A percentile compares a stretch with the other conserved stretches of the same genome.
These are phyloP conservation scores for Umbilicus rupestris DNA, from an alignment of 164 flowering plant species.

Conservation along the genomic window DNA sequence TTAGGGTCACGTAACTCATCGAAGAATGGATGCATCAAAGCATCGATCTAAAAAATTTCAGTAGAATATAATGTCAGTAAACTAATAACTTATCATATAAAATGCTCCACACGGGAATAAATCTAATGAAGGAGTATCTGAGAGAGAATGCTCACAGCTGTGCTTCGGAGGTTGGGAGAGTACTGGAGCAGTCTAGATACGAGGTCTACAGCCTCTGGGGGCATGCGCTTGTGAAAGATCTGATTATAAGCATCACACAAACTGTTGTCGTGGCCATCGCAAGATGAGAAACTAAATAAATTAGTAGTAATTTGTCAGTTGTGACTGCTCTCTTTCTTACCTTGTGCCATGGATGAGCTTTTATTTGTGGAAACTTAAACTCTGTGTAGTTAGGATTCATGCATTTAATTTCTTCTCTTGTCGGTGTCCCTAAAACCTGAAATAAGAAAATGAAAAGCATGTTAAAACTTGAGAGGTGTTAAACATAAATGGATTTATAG, in stretches of 20 bases:
- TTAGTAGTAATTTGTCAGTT: background rate
- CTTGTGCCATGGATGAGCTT: constrained; percentile 73
- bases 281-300: background rate
- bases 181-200: constrained; percentile 55
- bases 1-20: constrained; percentile 71
- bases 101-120: background rate
- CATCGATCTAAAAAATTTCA: constrained; percentile 44
- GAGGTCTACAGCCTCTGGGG: constrained; percentile 58
- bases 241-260: constrained; percentile 10
- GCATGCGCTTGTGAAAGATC: constrained; percentile 63
- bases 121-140: background rate
- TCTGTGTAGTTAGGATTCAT: constrained; percentile 58
- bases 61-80: background rate
- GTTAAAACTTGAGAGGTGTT: background rate
- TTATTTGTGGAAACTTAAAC: constrained; percentile 43
- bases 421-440: constrained; percentile 58
- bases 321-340: constrained; percentile 17
- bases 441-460: background rate
- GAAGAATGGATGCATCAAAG: constrained; percentile 61
- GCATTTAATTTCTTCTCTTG: constrained; percentile 58
- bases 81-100: background rate
- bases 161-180: constrained; percentile 45
- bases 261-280: background rate
- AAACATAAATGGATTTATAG: no score
- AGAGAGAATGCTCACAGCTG: constrained; percentile 35